Percentiles rank a stretch among this genome's conserved stretches.
Conservation (phyloP, 2,329 filamentous ascomycete genomes). For the Claviceps sp. region DNA sequence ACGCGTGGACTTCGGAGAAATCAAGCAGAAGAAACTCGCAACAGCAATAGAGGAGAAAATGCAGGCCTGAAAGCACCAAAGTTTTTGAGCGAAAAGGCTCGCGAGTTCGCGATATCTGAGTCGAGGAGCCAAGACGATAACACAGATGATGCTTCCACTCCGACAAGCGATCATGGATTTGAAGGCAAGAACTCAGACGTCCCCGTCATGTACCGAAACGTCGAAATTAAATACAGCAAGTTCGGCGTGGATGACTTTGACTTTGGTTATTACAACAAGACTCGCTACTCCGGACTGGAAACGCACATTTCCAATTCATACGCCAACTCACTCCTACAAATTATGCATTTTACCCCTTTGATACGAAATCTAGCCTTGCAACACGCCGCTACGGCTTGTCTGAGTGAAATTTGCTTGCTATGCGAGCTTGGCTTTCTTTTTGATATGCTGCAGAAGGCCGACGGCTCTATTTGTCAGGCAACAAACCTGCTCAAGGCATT, state of each 20-base stretch:
- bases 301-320: conserved; percentile 97
- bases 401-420: conserved; percentile 70
- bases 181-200: conserved; percentile 70
- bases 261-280: conserved; percentile 94
- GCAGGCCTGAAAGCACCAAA: conserved; percentile 63
- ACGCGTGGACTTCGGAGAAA: conserved; percentile 62
- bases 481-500: conserved; percentile 89
- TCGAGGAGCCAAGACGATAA: conserved; percentile 28
- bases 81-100: conserved; percentile 86
- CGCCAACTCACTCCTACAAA: conserved; percentile 79
- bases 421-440: conserved; percentile 94
- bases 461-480: conserved; percentile 86
- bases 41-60: conserved; percentile 43
- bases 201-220: conserved; percentile 77
- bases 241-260: conserved; percentile 99
- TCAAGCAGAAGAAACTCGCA: conserved; percentile 67
- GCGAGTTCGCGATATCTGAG: conserved; percentile 43
- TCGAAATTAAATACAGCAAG: conserved; percentile 98
- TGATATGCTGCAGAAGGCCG: conserved; percentile 95
- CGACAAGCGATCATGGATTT: conserved; percentile 54
- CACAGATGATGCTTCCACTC: conserved; percentile 45
- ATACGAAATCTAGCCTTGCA: conserved; percentile 79
- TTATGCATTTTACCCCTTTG: conserved; percentile 81
- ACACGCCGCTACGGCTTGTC: conserved; percentile 75
- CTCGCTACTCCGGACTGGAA: conserved; percentile 78